Conservation (phyloP, 179 eudicot species). For the Silene noctiflora region DNA sequence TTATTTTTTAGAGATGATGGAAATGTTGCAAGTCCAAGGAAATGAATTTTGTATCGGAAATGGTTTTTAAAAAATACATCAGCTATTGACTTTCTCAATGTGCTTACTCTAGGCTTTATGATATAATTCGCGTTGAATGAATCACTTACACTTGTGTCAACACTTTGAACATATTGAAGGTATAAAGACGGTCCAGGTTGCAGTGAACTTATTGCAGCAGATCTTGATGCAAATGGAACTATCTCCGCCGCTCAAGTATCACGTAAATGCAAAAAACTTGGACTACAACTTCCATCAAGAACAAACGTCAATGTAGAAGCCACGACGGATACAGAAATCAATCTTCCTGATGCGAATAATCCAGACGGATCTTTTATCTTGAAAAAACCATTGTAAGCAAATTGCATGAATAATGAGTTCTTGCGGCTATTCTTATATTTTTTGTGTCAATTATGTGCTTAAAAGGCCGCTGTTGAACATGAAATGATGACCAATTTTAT, state of each 20-base stretch:
- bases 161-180: conserved; percentile 28
- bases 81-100: not conserved
- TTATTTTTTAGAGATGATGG: not conserved
- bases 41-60: not conserved
- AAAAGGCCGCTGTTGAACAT: not conserved
- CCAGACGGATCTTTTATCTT: conserved; percentile 32
- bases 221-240: conserved; percentile 52
- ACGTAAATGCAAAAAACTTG: conserved; percentile 58
- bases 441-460: not conserved
- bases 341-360: conserved; percentile 26
- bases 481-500: not conserved
- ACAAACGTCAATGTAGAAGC: conserved; percentile 35
- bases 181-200: conserved; percentile 53
- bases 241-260: conserved; percentile 63
- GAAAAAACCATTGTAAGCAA: conserved; percentile 48
- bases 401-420: not conserved
- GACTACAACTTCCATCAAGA: conserved; percentile 46
- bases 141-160: conserved; percentile 1
- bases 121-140: not conserved
- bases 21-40: not conserved
- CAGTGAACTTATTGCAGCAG: conserved; percentile 55
- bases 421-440: not conserved
- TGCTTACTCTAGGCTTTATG: not conserved
- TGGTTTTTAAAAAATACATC: not conserved
- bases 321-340: conserved; percentile 20